Evolutionary conservation across 306 rosid species (phyloP), one percentile per base, ranked within the genome.

Genomic region (Dalbergia oliveri): DNA sequence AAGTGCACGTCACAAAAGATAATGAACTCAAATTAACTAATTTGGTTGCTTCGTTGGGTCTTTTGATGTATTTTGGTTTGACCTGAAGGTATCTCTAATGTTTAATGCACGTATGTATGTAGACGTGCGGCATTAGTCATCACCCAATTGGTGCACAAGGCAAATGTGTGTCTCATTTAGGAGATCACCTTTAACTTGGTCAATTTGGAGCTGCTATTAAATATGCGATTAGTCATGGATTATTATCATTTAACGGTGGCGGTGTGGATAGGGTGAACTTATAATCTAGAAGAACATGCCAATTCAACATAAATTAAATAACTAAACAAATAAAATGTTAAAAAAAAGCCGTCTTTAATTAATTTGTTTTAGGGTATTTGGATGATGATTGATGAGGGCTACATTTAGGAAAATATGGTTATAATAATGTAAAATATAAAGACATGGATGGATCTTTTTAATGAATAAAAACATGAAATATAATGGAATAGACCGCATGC

Each of bases 201-300:
- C 88, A 76, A 84, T 35, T 56, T 9, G 49, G 37, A 76, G 62
- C 80, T 58, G 67, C 83, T 49, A 84, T 72, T 81, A 58, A 76
- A 64, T 76, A 31, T 12, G 14, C n/a, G 50, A 62, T 21, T 0
- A 47, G 7, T 37, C 9, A 43, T 64, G 14, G 43, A 69, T 73
- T 73, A 12, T 54, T 59, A 59, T 61, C 47, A 45, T 75, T 51
- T 68, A 23, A 3, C 8, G 53, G 14, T 59, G 51, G 60, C 21
- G 54, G 63, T 63, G 59, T 45, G 58, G 57, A 12, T 5, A 68
- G n/a, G 43, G 10, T 23, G 9, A 18, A 2, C 23, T 45, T 4
- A n/a, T 43, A 31, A 70, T 86, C 87, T 86, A 83, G 87, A 86
- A 83, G 77, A 35, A 14, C 47, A 58, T 35, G 66, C 80, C 61